Evolutionary conservation across 768 basidiomycete genomes (phyloP), one percentile per base, ranked within the genome.

Genomic region (Floccularia luteovirens): DNA sequence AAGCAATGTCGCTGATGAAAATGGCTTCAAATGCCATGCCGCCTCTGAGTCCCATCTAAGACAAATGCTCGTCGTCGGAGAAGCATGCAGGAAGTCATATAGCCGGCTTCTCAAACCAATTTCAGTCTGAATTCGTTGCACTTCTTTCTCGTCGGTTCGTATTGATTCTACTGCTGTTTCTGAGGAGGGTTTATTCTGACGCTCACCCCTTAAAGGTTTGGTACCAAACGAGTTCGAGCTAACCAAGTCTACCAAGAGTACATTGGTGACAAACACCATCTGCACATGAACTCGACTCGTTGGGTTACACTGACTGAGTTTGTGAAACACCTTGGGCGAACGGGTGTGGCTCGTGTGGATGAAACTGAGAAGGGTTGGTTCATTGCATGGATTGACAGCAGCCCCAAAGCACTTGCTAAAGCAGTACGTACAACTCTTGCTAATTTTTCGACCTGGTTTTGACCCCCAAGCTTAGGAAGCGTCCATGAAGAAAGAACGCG

Each of bases 311-410:
- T 98, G 53, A 89, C 90, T n/a, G 94, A 94, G 58, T 99, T 98
- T 49, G 70, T 76, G 49, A 92, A 94, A 60, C 78, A 91, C 51
- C 71, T 99, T 22, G 93, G 94, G 2, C 71, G 90, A 25, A 66
- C 70, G 1, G 93, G 96, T 24, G 69, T 96, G 41, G 89, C 84
- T 3, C 77, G 88, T 48, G 96, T 96, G 20, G 96, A 98, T 55
- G 94, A 98, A 66, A 97, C 91, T 32, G 96, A 98, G 64, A 96
- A 99, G 66, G 96, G 96, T 1, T 92, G 89, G 82, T 99, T 93
- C 59, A 73, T 99, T 45, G 79, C 84, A 24, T 99, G 96, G 96
- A 88, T 99, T 39, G 96, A 99, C 60, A 97, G 75, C 60, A 88
- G 87, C 42, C 96, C 96, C 11, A 89, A 91, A 52, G 91, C 96